A percentile compares a stretch with the other conserved stretches of the same genome.
Conservation (phyloP, 192 early-diverging fungal genomes). For the Linnemannia exigua region DNA sequence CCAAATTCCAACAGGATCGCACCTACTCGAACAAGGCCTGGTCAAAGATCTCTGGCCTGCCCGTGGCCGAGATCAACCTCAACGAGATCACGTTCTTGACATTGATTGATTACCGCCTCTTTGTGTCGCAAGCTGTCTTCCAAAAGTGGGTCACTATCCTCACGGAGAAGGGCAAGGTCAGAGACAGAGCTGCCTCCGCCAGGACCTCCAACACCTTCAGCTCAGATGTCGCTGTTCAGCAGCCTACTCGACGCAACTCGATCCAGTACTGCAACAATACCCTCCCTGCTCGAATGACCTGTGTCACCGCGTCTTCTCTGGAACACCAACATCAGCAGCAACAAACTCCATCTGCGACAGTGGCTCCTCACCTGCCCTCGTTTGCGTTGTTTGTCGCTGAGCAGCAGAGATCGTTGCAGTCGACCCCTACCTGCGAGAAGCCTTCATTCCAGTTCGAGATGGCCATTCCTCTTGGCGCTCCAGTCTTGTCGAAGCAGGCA, state of each 20-base stretch:
- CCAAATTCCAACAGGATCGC: conserved; percentile 89
- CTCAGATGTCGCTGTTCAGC: conserved; percentile 5
- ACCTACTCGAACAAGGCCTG: conserved; percentile 88
- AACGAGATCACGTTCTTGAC: conserved; percentile 85
- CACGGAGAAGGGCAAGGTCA: conserved; percentile 41
- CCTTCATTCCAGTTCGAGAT: conserved; percentile 39
- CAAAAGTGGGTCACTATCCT: conserved; percentile 72
- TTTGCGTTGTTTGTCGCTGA: conserved; percentile 47
- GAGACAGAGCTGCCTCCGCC: conserved; percentile 26
- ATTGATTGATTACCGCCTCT: conserved; percentile 82
- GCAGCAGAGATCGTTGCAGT: conserved; percentile 26
- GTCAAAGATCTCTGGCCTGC: conserved; percentile 87
- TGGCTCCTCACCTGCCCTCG: conserved; percentile 37
- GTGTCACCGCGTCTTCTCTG: conserved; percentile 56
- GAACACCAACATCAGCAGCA: conserved; percentile 27
- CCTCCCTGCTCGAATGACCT: conserved; percentile 54
- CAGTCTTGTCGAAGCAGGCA: conserved; percentile 12
- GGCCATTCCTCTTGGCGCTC: conserved; percentile 15
- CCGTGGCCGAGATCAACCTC: conserved; percentile 81
- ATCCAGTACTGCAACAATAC: conserved; percentile 56
- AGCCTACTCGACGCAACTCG: conserved; percentile 43
- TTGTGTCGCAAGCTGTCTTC: conserved; percentile 71
- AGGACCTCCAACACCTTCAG: conserved; percentile 4
- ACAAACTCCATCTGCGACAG: neutral
- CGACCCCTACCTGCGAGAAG: neutral